These are phyloP conservation scores for Metarhizium album DNA, from an alignment of 2,329 filamentous ascomycete species.

Conservation along the genomic window DNA sequence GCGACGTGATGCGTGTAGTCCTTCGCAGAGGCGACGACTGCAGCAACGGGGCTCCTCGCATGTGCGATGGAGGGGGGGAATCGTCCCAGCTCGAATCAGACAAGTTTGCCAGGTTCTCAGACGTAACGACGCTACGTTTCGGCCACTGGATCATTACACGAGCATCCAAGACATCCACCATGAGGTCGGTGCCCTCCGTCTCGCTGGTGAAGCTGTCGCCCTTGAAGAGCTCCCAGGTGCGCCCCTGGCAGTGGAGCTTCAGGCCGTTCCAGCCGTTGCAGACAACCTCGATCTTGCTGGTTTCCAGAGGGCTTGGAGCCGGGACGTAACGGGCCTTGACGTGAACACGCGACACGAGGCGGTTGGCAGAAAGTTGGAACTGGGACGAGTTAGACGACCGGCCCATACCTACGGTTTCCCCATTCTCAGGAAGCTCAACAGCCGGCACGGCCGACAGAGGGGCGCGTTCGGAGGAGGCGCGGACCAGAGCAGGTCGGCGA, in stretches of 20 bases:
- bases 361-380: slow-evolving; percentile 85
- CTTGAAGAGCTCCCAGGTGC: slow-evolving; percentile 76
- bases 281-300: slow-evolving; percentile 73
- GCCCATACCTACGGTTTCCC: slow-evolving; percentile 76
- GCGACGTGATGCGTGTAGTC: slow-evolving; percentile 53
- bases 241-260: slow-evolving; percentile 83
- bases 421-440: slow-evolving; percentile 69
- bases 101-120: slow-evolving; percentile 35
- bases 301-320: slow-evolving; percentile 53
- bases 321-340: slow-evolving; percentile 78
- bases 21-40: slow-evolving; percentile 51
- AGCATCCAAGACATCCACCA: slow-evolving; percentile 89
- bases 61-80: slow-evolving; percentile 33
- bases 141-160: slow-evolving; percentile 89
- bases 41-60: slow-evolving; percentile 30
- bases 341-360: slow-evolving; percentile 86
- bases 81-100: slow-evolving; percentile 66
- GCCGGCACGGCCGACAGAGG: slow-evolving; percentile 78
- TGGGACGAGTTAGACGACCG: slow-evolving; percentile 92
- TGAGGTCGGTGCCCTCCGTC: slow-evolving; percentile 78
- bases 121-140: slow-evolving; percentile 31
- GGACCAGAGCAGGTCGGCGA: slow-evolving; percentile 37
- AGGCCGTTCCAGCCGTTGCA: slow-evolving; percentile 95
- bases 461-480: slow-evolving; percentile 62
- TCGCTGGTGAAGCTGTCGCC: slow-evolving; percentile 85